These are phyloP conservation scores for Hemileccinum hortonii DNA, from an alignment of 1,284 basidiomycete genomes.

Conservation along the genomic window DNA sequence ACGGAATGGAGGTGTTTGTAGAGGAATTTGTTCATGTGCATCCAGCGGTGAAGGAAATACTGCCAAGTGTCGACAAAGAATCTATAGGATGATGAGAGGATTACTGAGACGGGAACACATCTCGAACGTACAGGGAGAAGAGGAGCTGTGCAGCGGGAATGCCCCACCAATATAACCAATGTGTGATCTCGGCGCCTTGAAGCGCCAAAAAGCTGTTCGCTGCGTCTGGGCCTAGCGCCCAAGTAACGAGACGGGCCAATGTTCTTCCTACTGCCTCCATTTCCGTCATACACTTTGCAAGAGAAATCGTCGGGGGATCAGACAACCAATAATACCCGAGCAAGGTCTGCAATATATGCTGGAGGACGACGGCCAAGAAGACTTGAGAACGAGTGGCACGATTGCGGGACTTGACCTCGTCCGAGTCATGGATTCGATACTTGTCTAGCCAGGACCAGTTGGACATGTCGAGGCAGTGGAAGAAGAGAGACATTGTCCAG, in stretches of 20 bases:
- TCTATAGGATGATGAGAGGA: slow-evolving; percentile 43
- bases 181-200: slow-evolving; percentile 55
- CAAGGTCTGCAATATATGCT: slow-evolving; percentile 83
- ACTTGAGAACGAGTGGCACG: slow-evolving; percentile 73
- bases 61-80: slow-evolving; percentile 98
- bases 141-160: slow-evolving; percentile 79
- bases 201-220: slow-evolving; percentile 35
- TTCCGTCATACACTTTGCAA: slow-evolving; percentile 47
- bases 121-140: slow-evolving; percentile 76
- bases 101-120: slow-evolving; percentile 1
- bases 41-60: slow-evolving; percentile 90
- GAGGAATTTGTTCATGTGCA: slow-evolving; percentile 90
- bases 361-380: slow-evolving; percentile 75
- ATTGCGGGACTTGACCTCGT: slow-evolving; percentile 78
- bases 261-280: slow-evolving; percentile 43
- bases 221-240: slow-evolving; percentile 39
- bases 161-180: slow-evolving; percentile 92
- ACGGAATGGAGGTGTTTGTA: slow-evolving; percentile 93
- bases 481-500: slow-evolving; percentile 82
- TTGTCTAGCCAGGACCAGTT: slow-evolving; percentile 79
- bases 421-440: slow-evolving; percentile 86
- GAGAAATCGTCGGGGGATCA: slow-evolving; percentile 36
- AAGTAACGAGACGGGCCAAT: slow-evolving; percentile 44
- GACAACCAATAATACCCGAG: slow-evolving; percentile 75
- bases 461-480: slow-evolving; percentile 78